Conservation (phyloP, 257 asterid genomes). For the Henckelia pumila region DNA sequence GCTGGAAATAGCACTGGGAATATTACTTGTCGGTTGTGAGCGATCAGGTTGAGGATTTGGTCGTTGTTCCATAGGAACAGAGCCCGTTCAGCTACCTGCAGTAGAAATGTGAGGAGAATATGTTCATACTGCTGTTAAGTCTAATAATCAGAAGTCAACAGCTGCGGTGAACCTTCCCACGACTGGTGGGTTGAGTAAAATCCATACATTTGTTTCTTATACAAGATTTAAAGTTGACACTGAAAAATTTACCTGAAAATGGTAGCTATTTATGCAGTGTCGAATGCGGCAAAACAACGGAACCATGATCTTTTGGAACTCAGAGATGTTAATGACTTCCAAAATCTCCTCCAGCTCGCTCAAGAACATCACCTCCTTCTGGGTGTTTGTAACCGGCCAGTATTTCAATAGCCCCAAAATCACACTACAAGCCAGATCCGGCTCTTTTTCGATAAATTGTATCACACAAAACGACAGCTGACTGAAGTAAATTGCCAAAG, state of each 20-base stretch:
- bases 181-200: too few relatives aligned
- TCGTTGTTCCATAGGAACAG: slow-evolving; percentile 46
- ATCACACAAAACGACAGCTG: slow-evolving; percentile 20
- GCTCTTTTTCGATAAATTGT: slow-evolving; percentile 23
- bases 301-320: slow-evolving; percentile 24
- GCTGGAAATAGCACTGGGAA: slow-evolving; percentile 51
- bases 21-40: slow-evolving; percentile 47
- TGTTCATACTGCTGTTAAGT: too few relatives aligned
- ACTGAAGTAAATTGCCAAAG: slow-evolving; percentile 12
- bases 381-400: slow-evolving; percentile 26
- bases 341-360: slow-evolving; percentile 22
- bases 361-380: slow-evolving; percentile 25
- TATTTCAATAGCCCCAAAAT: slow-evolving; percentile 24
- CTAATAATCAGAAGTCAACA: too few relatives aligned
- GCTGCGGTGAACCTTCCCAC: too few relatives aligned
- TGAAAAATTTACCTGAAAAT: slow-evolving; percentile 17
- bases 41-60: slow-evolving; percentile 39
- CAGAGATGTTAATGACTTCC: slow-evolving; percentile 19
- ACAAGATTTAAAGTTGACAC: neutral
- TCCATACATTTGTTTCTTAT: too few relatives aligned
- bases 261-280: slow-evolving; percentile 17
- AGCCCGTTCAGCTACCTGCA: slow-evolving; percentile 56
- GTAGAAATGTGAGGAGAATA: too few relatives aligned
- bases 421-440: slow-evolving; percentile 20
- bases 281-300: slow-evolving; percentile 21